Percentiles rank a stretch among this genome's conserved stretches.
Evolutionary conservation across 345 rosid genomes (phyloP).

Genomic region (Boechera retrofracta): DNA sequence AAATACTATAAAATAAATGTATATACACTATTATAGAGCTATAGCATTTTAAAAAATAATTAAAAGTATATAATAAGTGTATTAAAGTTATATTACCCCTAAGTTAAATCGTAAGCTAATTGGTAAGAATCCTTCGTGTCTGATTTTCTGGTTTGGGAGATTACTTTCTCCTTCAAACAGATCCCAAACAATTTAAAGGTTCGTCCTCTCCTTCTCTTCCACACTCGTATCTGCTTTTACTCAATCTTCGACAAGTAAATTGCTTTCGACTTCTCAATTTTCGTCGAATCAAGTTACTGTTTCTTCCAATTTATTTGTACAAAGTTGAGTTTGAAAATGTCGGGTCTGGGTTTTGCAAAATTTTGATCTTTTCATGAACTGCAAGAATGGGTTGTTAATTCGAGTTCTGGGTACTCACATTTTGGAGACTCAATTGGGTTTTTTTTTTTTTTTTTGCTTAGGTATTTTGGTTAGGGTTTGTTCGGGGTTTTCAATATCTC

Average conservation of each 20-base stretch:
- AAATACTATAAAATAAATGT: too few relatives aligned
- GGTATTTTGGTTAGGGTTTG: slow-evolving; percentile 29
- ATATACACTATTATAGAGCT: too few relatives aligned
- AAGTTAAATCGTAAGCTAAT: too few relatives aligned
- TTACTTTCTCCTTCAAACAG: slow-evolving; percentile 21
- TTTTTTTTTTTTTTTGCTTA: background rate
- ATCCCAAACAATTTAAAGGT: slow-evolving; percentile 29
- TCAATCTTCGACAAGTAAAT: background rate
- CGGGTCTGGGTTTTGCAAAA: slow-evolving; percentile 2
- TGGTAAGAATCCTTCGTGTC: too few relatives aligned
- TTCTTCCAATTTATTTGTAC: background rate
- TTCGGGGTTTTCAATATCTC: background rate
- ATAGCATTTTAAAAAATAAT: too few relatives aligned
- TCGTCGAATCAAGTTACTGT: background rate
- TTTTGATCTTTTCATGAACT: slow-evolving; percentile 25
- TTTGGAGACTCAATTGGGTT: slow-evolving; percentile 9
- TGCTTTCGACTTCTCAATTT: slow-evolving; percentile 15
- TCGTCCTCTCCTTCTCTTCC: slow-evolving; percentile 21
- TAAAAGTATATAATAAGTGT: too few relatives aligned
- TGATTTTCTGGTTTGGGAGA: slow-evolving; percentile 13
- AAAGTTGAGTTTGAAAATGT: slow-evolving; percentile 12
- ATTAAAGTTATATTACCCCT: too few relatives aligned
- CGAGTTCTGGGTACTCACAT: slow-evolving; percentile 25
- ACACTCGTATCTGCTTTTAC: background rate
- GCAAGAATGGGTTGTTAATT: background rate